Evolutionary conservation across 164 flowering plant species (phyloP).

Genomic region (Sextonia rubra): DNA sequence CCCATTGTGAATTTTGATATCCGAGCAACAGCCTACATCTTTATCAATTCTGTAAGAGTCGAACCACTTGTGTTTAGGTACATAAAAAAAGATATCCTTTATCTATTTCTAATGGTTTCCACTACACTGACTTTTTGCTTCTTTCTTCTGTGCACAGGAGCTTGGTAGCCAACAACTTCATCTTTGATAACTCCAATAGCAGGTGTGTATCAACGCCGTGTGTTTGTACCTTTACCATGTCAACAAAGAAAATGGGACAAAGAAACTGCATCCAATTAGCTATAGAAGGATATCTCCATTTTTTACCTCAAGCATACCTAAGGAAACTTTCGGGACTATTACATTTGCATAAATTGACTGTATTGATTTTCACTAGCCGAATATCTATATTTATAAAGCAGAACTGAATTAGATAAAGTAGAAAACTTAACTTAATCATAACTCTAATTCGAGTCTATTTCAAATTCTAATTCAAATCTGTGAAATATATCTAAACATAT

Average conservation of each 20-base stretch:
- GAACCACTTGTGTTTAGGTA: not conserved
- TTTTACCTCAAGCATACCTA: no score
- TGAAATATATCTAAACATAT: no score
- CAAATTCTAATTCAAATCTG: no score
- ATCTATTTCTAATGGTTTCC: not conserved
- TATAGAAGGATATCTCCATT: no score
- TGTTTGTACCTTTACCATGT: not conserved
- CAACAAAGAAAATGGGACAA: not conserved
- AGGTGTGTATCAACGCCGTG: conserved; percentile 28
- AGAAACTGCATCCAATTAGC: no score
- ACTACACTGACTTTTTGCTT: not conserved
- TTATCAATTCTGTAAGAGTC: not conserved
- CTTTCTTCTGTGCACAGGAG: conserved; percentile 36
- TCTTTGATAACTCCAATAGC: conserved; percentile 30
- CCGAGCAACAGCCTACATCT: not conserved
- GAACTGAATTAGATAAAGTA: no score
- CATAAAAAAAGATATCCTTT: not conserved
- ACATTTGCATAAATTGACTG: no score
- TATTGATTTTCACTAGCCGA: no score
- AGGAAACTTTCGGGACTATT: no score
- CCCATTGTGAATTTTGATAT: not conserved
- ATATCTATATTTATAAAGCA: no score
- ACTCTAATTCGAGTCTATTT: no score
- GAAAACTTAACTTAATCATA: no score
- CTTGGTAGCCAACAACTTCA: conserved; percentile 69